Evolutionary conservation across 2,329 filamentous ascomycete species (phyloP), one percentile per base, ranked within the genome.

Genomic region (Fusarium nodosum): DNA sequence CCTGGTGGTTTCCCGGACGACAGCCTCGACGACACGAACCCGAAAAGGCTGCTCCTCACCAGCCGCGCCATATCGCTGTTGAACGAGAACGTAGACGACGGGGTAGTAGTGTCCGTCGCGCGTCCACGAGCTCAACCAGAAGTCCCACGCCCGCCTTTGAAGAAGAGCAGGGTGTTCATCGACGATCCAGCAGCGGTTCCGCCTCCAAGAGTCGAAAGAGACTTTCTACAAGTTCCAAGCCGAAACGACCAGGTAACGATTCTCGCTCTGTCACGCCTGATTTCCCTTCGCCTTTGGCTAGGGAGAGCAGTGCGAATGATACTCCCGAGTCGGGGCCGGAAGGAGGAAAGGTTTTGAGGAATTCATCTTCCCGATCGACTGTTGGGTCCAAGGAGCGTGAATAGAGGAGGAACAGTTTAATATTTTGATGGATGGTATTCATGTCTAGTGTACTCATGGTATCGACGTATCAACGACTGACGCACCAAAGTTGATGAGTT

Each of bases 1-100:
- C 97, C 36, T 97, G 93, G 93, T 97, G 94, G 91, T 88, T 93
- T 3, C 92, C 93, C 1, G 93, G 91, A 86, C 82, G 80, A 72
- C 73, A 80, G 65, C 79, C 73, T 54, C 74, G 66, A 10, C 79
- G 74, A 30, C 75, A 75, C 18, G 76, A 82, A 41, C 64, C 69
- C n/a, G 81, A 84, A 55, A 84, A 82, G 75, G 66, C 51, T 20
- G 56, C 47, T 16, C 56, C 64, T 20, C 73, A 75, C 39, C 81
- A 81, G 47, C 80, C 79, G 24, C 83, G 83, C 6, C 79, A 82
- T 39, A 76, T 80, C 4, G 77, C 80, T 44, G 77, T 84, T 15
- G 79, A 83, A 64, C 83, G 80, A 66, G 83, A 85, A 66, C 82
- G 82, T 59, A 82, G 82, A 70, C 81, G 83, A 24, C 81, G 86